Evolutionary conservation across 2,329 filamentous ascomycete species (phyloP).

Genomic region (Sporothrix euskadiensis): DNA sequence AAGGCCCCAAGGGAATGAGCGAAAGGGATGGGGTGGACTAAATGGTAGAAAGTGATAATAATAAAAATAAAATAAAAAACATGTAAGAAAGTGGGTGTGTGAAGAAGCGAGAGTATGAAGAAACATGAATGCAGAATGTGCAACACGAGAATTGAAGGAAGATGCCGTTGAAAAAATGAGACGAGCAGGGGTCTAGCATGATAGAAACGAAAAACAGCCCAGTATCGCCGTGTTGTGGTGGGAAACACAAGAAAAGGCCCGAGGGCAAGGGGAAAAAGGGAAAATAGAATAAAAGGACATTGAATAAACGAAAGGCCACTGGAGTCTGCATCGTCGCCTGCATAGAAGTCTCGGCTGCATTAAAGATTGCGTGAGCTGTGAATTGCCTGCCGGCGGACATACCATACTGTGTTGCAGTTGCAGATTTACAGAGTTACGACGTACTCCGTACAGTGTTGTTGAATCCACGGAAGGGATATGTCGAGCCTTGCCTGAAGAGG

Average conservation of each 20-base stretch:
- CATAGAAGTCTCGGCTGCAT: background rate
- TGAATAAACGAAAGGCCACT: background rate
- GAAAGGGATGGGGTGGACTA: background rate
- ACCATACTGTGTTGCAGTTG: no score
- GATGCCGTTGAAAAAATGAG: background rate
- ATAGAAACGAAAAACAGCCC: background rate
- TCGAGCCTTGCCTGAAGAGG: background rate
- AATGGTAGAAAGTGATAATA: background rate
- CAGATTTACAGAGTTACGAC: no score
- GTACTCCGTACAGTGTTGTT: background rate
- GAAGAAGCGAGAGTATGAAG: background rate
- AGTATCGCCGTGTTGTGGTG: background rate
- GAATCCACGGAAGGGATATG: background rate
- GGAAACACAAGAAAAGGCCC: conserved; percentile 5
- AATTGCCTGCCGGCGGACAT: background rate
- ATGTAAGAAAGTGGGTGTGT: background rate
- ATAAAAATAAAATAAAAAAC: background rate
- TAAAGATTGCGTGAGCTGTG: background rate
- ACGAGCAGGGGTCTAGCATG: background rate
- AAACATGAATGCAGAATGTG: background rate
- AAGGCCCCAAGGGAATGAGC: background rate
- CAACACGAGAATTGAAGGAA: background rate
- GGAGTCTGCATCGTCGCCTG: background rate
- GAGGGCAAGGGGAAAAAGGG: background rate
- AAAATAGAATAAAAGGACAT: background rate